phyloP scores from a whole-genome alignment of 345 rosid species.

The Dimocarpus longan region DNA sequence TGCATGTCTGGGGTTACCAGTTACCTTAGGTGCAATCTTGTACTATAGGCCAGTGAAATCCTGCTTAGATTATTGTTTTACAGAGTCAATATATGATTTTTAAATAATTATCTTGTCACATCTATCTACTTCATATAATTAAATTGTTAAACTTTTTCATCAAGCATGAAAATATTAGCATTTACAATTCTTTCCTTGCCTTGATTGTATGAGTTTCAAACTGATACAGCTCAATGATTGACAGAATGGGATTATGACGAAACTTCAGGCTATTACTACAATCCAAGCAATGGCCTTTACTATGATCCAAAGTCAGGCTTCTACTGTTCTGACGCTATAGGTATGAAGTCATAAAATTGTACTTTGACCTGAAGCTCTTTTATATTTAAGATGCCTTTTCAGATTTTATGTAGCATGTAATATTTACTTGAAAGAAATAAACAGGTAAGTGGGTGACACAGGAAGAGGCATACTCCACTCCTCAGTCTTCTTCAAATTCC shows the following conservation, averaged over 20 bases:
- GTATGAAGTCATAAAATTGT: constrained; percentile 31
- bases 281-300: constrained; percentile 54
- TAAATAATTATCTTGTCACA: constrained; percentile 34
- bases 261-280: constrained; percentile 73
- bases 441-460: constrained; percentile 89
- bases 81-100: constrained; percentile 25
- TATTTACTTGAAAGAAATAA: constrained; percentile 30
- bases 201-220: constrained; percentile 31
- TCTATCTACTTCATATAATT: constrained; percentile 17
- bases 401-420: constrained; percentile 8
- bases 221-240: constrained; percentile 44
- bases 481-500: constrained; percentile 38
- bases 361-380: background rate
- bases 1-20: constrained; percentile 2
- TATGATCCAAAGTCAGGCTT: constrained; percentile 87
- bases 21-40: constrained; percentile 15
- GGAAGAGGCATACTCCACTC: constrained; percentile 74
- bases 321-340: constrained; percentile 81
- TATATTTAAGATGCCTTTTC: constrained; percentile 10
- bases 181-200: constrained; percentile 9
- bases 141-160: constrained; percentile 1
- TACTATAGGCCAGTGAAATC: constrained; percentile 20
- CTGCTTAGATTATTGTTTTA: constrained; percentile 25
- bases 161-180: background rate
- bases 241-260: constrained; percentile 79